Conservation (phyloP, 31 red algal species). For the Odonthalia washingtoniensis region DNA sequence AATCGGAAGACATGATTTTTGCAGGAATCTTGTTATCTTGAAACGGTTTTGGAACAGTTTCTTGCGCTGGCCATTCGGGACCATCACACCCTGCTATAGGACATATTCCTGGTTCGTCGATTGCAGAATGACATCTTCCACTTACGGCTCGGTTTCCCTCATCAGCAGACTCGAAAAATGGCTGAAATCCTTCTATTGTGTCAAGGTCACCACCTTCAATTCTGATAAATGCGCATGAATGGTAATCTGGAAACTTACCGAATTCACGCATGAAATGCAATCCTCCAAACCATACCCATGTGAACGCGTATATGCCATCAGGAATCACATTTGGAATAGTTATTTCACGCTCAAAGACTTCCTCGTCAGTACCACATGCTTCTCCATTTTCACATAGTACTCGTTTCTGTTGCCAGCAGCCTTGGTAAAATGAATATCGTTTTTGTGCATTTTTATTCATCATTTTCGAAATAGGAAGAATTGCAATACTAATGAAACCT, state of each 20-base stretch:
- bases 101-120: no score
- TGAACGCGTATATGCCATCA: conserved; percentile 40
- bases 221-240: neutral
- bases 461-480: conserved; percentile 29
- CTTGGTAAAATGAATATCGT: conserved; percentile 35
- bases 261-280: conserved; percentile 13
- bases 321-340: conserved; percentile 52
- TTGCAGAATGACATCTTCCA: no score
- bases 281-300: conserved; percentile 48
- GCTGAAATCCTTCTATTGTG: no score
- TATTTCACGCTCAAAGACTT: neutral
- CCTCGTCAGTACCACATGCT: neutral
- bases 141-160: no score
- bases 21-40: no score
- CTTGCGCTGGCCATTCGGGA: no score
- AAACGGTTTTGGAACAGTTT: no score
- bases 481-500: conserved; percentile 41
- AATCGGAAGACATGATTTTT: no score
- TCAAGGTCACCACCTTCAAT: neutral
- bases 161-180: no score
- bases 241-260: neutral
- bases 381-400: no score
- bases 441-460: conserved; percentile 15
- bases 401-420: conserved; percentile 64
- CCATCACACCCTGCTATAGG: no score